These are phyloP conservation scores for Fremontodendron californicum DNA, from an alignment of 345 rosid genomes.

Conservation along the genomic window DNA sequence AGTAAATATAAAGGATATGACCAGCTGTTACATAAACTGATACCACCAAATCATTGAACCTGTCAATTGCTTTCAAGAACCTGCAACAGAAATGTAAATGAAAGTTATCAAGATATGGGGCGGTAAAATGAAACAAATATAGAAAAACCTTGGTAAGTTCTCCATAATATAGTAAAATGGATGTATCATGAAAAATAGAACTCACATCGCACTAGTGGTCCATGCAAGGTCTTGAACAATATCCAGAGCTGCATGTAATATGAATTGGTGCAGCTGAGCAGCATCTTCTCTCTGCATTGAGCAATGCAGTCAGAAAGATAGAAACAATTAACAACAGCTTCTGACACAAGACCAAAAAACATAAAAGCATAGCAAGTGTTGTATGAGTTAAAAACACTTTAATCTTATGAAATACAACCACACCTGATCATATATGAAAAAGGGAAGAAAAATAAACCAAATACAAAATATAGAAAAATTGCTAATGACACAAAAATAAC, in stretches of 20 bases:
- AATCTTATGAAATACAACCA: not conserved
- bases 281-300: constrained; percentile 94
- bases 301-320: constrained; percentile 10
- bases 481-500: not conserved
- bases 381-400: not conserved
- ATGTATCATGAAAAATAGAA: not conserved
- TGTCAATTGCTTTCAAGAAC: constrained; percentile 89
- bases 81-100: constrained; percentile 29
- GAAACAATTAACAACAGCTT: not conserved
- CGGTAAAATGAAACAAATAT: not conserved
- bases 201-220: constrained; percentile 97
- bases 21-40: constrained; percentile 96
- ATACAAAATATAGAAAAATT: not conserved
- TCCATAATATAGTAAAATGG: not conserved
- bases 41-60: constrained; percentile 87
- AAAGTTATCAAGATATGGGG: not conserved
- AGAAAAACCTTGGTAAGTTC: not conserved
- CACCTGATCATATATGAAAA: not conserved
- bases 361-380: not conserved
- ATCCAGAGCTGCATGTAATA: constrained; percentile 91
- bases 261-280: constrained; percentile 88
- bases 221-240: constrained; percentile 95
- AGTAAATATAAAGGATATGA: constrained; percentile 71
- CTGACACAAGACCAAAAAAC: not conserved
- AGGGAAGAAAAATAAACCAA: not conserved